Conservation (phyloP, 768 basidiomycete genomes). For the Tricholoma bakamatsutake region DNA sequence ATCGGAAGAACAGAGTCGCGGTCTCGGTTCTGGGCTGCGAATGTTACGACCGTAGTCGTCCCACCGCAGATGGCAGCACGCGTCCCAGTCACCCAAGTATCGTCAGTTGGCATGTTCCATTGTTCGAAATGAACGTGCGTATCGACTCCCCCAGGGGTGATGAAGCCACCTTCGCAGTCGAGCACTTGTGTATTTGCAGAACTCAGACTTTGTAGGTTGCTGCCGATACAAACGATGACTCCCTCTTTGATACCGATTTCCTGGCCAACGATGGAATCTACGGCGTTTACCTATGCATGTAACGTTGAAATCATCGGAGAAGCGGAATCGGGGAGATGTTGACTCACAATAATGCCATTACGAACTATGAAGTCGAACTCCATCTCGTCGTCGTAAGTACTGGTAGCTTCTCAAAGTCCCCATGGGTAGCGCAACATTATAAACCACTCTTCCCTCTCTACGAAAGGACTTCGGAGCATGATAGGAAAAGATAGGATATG, state of each 20-base stretch:
- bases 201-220: neutral
- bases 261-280: neutral
- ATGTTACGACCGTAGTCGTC: neutral
- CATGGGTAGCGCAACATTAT: no score
- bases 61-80: neutral
- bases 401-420: no score
- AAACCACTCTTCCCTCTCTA: no score
- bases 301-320: neutral
- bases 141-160: neutral
- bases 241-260: neutral
- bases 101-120: neutral
- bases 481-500: no score
- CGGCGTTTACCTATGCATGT: neutral
- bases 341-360: neutral
- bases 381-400: neutral
- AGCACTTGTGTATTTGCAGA: neutral
- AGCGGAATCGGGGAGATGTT: neutral
- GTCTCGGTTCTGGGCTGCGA: neutral
- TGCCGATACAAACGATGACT: neutral
- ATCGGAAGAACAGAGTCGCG: neutral
- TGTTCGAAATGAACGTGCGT: neutral
- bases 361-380: neutral
- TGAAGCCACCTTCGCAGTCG: neutral
- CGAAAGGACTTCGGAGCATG: no score
- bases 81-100: neutral